phyloP scores from a whole-genome alignment of 805 yeast species.

The Candida pini region DNA sequence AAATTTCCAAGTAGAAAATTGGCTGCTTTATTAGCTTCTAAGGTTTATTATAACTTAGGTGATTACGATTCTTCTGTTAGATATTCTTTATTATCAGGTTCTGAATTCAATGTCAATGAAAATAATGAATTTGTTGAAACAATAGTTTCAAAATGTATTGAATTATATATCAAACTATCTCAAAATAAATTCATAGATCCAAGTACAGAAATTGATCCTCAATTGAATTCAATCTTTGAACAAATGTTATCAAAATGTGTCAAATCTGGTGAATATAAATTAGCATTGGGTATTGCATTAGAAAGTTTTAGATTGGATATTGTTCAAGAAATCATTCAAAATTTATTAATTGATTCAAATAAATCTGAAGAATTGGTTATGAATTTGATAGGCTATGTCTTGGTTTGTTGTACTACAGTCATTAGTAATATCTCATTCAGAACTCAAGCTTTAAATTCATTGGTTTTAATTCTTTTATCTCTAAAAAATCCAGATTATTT shows the following conservation, averaged over 20 bases:
- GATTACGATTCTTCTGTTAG: conserved; percentile 88
- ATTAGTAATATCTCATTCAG: conserved; percentile 64
- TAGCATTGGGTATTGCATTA: conserved; percentile 86
- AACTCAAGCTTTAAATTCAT: conserved; percentile 51
- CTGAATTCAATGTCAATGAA: conserved; percentile 68
- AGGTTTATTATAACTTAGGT: conserved; percentile 85
- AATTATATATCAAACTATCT: conserved; percentile 65
- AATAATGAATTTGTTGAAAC: conserved; percentile 87
- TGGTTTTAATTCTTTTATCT: conserved; percentile 55
- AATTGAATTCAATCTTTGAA: conserved; percentile 69
- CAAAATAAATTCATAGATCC: conserved; percentile 38
- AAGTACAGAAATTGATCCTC: conserved; percentile 44
- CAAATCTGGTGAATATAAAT: conserved; percentile 59
- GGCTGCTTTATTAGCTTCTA: conserved; percentile 91
- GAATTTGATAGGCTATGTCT: conserved; percentile 62
- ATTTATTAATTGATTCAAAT: conserved; percentile 25
- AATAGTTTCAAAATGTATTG: conserved; percentile 88
- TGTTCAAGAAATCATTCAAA: conserved; percentile 51
- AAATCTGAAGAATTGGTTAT: conserved; percentile 50
- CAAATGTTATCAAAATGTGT: conserved; percentile 82
- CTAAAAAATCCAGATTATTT: conserved; percentile 72
- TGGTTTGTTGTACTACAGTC: conserved; percentile 66
- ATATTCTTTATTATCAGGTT: conserved; percentile 81
- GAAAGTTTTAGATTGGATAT: conserved; percentile 86
- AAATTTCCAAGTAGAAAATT: conserved; percentile 61